phyloP scores from a whole-genome alignment of 306 rosid genomes.

The Echinosophora koreensis region DNA sequence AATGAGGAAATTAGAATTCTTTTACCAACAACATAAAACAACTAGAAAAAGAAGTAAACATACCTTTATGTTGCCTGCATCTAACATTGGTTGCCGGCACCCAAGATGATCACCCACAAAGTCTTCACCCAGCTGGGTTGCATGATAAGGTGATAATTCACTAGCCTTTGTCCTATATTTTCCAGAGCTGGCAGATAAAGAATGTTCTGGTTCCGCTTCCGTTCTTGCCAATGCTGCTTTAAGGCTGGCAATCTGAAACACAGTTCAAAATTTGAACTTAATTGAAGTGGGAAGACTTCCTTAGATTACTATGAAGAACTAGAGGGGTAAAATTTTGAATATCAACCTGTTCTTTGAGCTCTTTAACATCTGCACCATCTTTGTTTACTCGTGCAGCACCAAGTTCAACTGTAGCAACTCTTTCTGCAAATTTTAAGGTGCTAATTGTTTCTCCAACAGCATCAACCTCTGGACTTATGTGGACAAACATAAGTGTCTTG shows the following conservation, averaged over 20 bases:
- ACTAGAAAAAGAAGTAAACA: conserved; percentile 44
- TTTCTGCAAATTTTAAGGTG: conserved; percentile 94
- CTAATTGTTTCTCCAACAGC: conserved; percentile 86
- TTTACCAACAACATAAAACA: background rate
- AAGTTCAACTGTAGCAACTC: conserved; percentile 95
- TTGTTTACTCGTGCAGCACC: conserved; percentile 95
- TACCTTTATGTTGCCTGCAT: conserved; percentile 73
- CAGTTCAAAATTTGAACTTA: conserved; percentile 19
- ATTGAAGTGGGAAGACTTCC: background rate
- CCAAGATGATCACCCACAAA: conserved; percentile 51
- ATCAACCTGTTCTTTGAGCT: conserved; percentile 89
- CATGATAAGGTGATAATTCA: conserved; percentile 66
- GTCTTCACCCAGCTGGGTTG: conserved; percentile 54
- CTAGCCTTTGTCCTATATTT: conserved; percentile 61
- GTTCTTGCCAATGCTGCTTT: conserved; percentile 82
- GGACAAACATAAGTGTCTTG: conserved; percentile 96
- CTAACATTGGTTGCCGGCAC: conserved; percentile 65
- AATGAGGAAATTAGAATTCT: background rate
- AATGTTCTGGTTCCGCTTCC: conserved; percentile 65
- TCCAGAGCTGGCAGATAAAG: conserved; percentile 67
- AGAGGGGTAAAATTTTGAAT: conserved; percentile 17
- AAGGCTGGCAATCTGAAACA: conserved; percentile 73
- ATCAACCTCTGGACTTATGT: conserved; percentile 89
- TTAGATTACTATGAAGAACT: conserved; percentile 36
- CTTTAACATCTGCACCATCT: conserved; percentile 83